These are phyloP conservation scores for Talaromyces wortmannii DNA, from an alignment of 495 filamentous ascomycete genomes.

Conservation along the genomic window DNA sequence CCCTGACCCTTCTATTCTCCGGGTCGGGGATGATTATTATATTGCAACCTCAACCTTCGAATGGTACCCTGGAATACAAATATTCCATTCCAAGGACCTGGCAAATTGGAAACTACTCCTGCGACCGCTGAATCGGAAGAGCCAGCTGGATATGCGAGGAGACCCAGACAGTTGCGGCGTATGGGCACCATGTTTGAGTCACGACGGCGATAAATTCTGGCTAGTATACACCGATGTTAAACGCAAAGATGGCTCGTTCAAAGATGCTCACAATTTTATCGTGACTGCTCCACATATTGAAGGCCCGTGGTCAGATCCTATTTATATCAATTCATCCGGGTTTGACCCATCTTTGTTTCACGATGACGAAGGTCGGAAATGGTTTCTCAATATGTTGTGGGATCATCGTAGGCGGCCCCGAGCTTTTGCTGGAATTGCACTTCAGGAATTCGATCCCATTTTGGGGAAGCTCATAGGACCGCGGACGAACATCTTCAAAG, in stretches of 20 bases:
- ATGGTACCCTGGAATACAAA: conserved; percentile 54
- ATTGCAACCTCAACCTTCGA: conserved; percentile 59
- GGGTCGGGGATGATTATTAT: conserved; percentile 52
- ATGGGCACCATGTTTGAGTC: conserved; percentile 55
- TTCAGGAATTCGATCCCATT: conserved; percentile 3
- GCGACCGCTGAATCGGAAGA: conserved; percentile 16
- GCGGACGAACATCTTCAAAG: conserved; percentile 43
- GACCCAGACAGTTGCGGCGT: conserved; percentile 53
- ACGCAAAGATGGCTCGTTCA: conserved; percentile 5
- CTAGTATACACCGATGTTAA: conserved; percentile 16
- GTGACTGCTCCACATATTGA: conserved; percentile 35
- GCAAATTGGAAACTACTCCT: conserved; percentile 48
- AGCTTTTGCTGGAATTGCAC: conserved; percentile 4
- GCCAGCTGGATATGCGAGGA: conserved; percentile 12
- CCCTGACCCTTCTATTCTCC: conserved; percentile 53
- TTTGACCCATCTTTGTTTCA: conserved; percentile 56
- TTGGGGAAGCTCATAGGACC: conserved; percentile 1
- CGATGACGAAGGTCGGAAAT: conserved; percentile 43
- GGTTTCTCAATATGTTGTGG: conserved; percentile 7
- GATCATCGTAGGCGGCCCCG: conserved; percentile 2
- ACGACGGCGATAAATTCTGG: conserved; percentile 52
- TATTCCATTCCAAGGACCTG: conserved; percentile 50
- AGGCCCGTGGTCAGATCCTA: conserved; percentile 50
- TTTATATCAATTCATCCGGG: conserved; percentile 44
- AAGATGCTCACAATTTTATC: conserved; percentile 41